Percentiles rank a stretch among this genome's conserved stretches.
phyloP scores from a whole-genome alignment of 2,329 filamentous ascomycete species.

The Colletotrichum sansevieriae region DNA sequence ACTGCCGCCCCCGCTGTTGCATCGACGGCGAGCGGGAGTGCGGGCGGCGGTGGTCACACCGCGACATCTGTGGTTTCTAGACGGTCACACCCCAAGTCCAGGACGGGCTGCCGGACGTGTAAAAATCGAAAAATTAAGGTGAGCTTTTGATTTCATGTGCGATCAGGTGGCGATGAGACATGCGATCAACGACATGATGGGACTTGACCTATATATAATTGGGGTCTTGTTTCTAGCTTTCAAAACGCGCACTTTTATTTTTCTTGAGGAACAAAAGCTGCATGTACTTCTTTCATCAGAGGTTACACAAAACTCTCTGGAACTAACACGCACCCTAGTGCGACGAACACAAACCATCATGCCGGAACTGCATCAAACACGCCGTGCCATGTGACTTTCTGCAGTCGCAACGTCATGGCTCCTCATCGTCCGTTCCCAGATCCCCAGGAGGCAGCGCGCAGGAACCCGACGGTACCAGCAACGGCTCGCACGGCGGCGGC shows the following conservation, averaged over 20 bases:
- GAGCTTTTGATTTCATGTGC: neutral
- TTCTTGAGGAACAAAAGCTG: too few relatives aligned
- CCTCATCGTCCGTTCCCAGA: constrained; percentile 28
- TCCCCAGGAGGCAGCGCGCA: constrained; percentile 25
- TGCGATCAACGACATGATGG: too few relatives aligned
- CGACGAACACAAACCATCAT: constrained; percentile 47
- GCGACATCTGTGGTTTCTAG: constrained; percentile 50
- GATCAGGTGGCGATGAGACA: too few relatives aligned
- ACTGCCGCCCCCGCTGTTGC: neutral
- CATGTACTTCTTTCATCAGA: too few relatives aligned
- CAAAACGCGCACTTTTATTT: too few relatives aligned
- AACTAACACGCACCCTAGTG: constrained; percentile 41
- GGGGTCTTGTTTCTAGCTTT: neutral
- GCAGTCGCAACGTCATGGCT: constrained; percentile 38
- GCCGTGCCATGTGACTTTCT: constrained; percentile 47
- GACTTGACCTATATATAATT: too few relatives aligned
- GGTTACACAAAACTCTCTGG: neutral
- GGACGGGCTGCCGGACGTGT: constrained; percentile 66
- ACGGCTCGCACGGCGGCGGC: constrained; percentile 8
- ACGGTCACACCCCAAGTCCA: constrained; percentile 68
- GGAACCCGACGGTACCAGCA: constrained; percentile 16
- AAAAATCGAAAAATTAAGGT: constrained; percentile 66
- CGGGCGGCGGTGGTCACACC: neutral
- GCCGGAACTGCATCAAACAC: constrained; percentile 47
- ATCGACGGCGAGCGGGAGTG: neutral